Conservation (phyloP, 345 rosid genomes). For the Corchorus olitorius region DNA sequence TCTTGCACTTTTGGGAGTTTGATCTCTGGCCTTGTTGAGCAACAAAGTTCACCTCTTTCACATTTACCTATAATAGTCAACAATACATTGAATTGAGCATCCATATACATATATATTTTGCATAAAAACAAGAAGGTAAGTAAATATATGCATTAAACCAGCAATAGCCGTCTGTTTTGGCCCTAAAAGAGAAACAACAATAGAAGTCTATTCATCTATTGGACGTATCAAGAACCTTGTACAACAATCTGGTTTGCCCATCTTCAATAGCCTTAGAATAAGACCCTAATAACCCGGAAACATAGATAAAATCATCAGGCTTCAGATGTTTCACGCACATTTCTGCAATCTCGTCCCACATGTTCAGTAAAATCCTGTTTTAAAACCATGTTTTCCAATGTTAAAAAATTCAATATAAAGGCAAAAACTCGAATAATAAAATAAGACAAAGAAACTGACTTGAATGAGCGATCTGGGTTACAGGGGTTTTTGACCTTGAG, state of each 20-base stretch:
- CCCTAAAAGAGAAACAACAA: background rate
- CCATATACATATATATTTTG: background rate
- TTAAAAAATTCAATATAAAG: background rate
- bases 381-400: background rate
- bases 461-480: conserved; percentile 35
- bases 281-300: conserved; percentile 54
- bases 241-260: conserved; percentile 28
- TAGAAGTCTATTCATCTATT: background rate
- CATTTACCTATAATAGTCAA: conserved; percentile 51
- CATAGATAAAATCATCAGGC: conserved; percentile 58
- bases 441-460: conserved; percentile 38
- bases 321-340: conserved; percentile 53
- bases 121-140: conserved; percentile 1
- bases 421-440: background rate
- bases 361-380: conserved; percentile 51
- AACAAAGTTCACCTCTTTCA: conserved; percentile 53
- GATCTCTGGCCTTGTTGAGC: conserved; percentile 31
- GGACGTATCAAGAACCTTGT: conserved; percentile 42
- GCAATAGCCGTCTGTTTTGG: background rate
- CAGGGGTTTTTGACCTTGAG: conserved; percentile 43
- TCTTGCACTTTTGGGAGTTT: conserved; percentile 21
- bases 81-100: conserved; percentile 2
- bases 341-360: conserved; percentile 52
- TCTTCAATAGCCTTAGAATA: conserved; percentile 25
- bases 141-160: background rate